A percentile compares a stretch with the other conserved stretches of the same genome.
Evolutionary conservation across 2,329 filamentous ascomycete species (phyloP).

Genomic region (Nothopassalora personata): DNA sequence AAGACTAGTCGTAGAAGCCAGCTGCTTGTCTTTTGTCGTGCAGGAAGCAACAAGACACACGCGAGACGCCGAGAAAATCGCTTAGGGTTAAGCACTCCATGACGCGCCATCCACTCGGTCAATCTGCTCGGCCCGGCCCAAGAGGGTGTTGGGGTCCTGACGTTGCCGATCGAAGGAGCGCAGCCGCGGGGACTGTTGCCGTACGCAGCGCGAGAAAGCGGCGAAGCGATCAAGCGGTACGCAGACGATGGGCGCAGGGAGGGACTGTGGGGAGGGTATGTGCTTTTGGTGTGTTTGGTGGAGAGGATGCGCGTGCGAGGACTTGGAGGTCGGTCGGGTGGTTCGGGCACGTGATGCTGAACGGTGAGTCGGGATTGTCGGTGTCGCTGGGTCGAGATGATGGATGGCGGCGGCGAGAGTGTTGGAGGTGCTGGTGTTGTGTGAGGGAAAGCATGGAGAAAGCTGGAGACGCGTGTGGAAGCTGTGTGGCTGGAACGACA

Average conservation of each 20-base stretch:
- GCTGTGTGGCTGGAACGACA: conserved; percentile 1
- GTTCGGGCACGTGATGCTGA: conserved; percentile 19
- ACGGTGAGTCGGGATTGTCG: conserved; percentile 10
- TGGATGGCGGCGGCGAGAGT: conserved; percentile 1
- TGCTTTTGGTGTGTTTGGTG: conserved; percentile 50
- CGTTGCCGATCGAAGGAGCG: conserved; percentile 12
- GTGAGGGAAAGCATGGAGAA: neutral
- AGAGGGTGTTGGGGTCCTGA: neutral
- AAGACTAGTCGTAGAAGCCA: conserved; percentile 61
- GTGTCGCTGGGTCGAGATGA: neutral
- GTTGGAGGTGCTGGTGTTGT: conserved; percentile 3
- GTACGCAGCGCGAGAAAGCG: conserved; percentile 4
- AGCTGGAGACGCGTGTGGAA: neutral
- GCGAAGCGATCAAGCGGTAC: conserved; percentile 48
- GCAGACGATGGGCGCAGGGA: conserved; percentile 66
- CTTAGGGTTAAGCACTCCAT: conserved; percentile 94
- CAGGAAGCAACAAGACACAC: conserved; percentile 37
- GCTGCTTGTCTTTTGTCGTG: conserved; percentile 53
- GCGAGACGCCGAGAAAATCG: conserved; percentile 57
- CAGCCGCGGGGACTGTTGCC: conserved; percentile 30
- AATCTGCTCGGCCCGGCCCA: conserved; percentile 35
- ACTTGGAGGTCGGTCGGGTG: conserved; percentile 10
- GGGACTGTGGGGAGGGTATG: conserved; percentile 71
- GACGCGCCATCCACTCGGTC: conserved; percentile 35
- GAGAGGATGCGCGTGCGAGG: conserved; percentile 26